phyloP scores from a whole-genome alignment of 2,329 filamentous ascomycete genomes.

The Pochonia chlamydosporia region DNA sequence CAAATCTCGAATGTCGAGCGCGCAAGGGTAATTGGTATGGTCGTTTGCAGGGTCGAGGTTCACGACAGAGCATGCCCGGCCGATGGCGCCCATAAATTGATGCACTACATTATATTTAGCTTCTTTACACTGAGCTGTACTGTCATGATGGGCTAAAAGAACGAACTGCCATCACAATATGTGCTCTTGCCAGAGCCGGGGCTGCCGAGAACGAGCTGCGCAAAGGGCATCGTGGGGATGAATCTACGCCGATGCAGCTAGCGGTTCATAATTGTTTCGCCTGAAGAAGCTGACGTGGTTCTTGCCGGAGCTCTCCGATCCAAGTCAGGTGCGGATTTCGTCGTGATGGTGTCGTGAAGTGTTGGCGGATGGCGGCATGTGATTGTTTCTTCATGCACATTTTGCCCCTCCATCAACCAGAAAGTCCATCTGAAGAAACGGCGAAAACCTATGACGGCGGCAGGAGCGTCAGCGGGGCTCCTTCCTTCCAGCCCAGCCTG shows the following conservation, averaged over 20 bases:
- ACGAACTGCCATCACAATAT: constrained; percentile 87
- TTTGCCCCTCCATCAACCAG: constrained; percentile 6
- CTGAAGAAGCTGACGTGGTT: neutral
- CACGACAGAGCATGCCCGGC: constrained; percentile 87
- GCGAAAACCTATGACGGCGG: neutral
- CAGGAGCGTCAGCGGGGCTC: neutral
- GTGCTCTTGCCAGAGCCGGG: constrained; percentile 95
- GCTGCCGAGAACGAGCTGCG: constrained; percentile 84
- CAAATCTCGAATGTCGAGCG: constrained; percentile 83
- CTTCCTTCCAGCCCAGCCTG: neutral
- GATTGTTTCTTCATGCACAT: neutral
- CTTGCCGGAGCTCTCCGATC: neutral
- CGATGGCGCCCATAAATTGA: constrained; percentile 94
- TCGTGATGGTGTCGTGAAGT: neutral
- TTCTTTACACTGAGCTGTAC: neutral
- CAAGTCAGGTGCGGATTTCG: neutral
- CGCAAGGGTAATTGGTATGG: constrained; percentile 79
- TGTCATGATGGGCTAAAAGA: neutral
- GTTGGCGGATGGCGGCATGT: neutral
- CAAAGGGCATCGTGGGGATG: constrained; percentile 47
- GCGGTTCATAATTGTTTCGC: neutral
- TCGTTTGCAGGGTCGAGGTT: constrained; percentile 98
- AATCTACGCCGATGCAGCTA: neutral
- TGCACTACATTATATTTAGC: constrained; percentile 54
- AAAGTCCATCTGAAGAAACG: neutral